Percentiles rank a stretch among this genome's conserved stretches.
Evolutionary conservation across 306 rosid genomes (phyloP).

Genomic region (Adenanthera pavonina): DNA sequence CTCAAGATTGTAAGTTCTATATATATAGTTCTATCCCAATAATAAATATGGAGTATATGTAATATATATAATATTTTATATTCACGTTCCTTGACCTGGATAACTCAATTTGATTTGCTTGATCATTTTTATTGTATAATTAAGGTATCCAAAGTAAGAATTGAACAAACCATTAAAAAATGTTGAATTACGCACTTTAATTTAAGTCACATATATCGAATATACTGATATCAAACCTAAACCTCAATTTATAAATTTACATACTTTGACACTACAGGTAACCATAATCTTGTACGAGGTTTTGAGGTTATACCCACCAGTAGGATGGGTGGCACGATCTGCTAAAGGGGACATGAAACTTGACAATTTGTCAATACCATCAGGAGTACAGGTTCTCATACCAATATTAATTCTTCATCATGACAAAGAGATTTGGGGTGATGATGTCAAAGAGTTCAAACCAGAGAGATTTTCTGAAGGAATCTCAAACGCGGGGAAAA

Average conservation of each 20-base stretch:
- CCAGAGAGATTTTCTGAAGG: constrained; percentile 45
- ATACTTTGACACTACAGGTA: not conserved
- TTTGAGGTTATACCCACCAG: not conserved
- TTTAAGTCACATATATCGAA: too few species aligned
- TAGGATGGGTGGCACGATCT: not conserved
- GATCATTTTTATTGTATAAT: too few species aligned
- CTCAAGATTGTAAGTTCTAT: constrained; percentile 15
- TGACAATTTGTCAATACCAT: not conserved
- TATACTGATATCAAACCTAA: not conserved
- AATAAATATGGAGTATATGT: too few species aligned
- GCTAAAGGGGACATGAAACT: not conserved
- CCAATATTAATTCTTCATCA: not conserved
- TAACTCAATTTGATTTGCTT: too few species aligned
- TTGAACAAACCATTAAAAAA: too few species aligned
- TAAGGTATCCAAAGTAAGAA: too few species aligned
- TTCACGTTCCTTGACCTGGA: too few species aligned
- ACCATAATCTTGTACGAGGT: constrained; percentile 30
- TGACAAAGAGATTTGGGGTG: constrained; percentile 22
- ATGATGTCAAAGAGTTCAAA: constrained; percentile 35
- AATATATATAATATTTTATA: too few species aligned
- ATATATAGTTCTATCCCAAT: not conserved
- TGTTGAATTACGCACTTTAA: too few species aligned
- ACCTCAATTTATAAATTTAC: not conserved
- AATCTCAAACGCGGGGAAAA: constrained; percentile 21
- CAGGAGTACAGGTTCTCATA: not conserved